Conservation (phyloP, 2,329 filamentous ascomycete genomes). For the Drechslerella coelobrocha region DNA sequence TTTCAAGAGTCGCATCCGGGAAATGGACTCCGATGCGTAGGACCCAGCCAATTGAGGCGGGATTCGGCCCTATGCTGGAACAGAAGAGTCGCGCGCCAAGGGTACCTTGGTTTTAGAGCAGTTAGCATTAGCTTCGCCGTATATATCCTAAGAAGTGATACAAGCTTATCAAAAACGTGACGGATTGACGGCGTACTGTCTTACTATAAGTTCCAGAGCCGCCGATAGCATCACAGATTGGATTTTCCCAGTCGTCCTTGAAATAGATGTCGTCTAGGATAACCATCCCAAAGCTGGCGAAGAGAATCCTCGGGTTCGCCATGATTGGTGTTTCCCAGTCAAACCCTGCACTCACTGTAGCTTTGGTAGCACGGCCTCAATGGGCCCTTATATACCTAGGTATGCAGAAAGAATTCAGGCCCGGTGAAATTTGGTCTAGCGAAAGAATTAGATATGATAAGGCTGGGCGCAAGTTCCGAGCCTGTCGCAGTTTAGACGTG, state of each 20-base stretch:
- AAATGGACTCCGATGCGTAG: constrained; percentile 27
- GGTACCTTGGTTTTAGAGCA: constrained; percentile 13
- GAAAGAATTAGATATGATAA: too few relatives aligned
- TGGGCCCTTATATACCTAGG: too few relatives aligned
- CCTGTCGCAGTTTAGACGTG: too few relatives aligned
- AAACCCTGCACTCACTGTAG: background rate
- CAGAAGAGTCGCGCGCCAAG: constrained; percentile 37
- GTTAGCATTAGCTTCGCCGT: background rate
- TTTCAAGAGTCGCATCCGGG: constrained; percentile 23
- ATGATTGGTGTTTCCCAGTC: constrained; percentile 4
- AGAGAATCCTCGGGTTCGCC: constrained; percentile 14
- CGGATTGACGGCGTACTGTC: background rate
- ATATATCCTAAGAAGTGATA: background rate
- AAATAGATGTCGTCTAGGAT: constrained; percentile 43
- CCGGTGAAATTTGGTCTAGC: too few relatives aligned
- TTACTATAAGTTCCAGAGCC: constrained; percentile 44
- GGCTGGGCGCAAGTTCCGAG: too few relatives aligned
- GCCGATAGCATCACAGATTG: constrained; percentile 31
- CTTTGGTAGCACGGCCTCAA: background rate
- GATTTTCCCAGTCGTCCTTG: constrained; percentile 16
- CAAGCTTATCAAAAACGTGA: background rate
- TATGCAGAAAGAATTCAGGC: too few relatives aligned
- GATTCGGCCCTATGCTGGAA: background rate
- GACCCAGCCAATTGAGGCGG: constrained; percentile 39
- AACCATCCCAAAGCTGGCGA: constrained; percentile 38